Percentiles rank a stretch among this genome's conserved stretches.
These are phyloP conservation scores for Angomonas ambiguus DNA, from an alignment of 208 protist species.

Conservation along the genomic window DNA sequence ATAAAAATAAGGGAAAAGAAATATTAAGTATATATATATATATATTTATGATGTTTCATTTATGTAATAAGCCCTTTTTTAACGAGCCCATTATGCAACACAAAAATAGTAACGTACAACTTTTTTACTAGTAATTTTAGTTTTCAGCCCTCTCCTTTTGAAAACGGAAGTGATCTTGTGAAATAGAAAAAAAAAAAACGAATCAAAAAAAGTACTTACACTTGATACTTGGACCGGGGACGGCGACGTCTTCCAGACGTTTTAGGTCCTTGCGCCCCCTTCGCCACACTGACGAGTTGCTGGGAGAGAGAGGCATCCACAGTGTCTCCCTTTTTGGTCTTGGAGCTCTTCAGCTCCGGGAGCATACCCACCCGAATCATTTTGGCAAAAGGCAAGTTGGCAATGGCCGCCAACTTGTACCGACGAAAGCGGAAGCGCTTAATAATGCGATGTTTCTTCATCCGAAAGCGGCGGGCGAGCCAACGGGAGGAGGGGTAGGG, in stretches of 20 bases:
- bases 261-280: conserved; percentile 32
- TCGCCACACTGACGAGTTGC: conserved; percentile 62
- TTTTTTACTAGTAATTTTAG: neutral
- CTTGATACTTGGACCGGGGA: conserved; percentile 88
- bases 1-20: too few species aligned
- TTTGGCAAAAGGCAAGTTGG: conserved; percentile 86
- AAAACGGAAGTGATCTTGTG: neutral
- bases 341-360: conserved; percentile 87
- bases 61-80: too few species aligned
- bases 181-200: neutral
- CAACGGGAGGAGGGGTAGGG: conserved; percentile 83
- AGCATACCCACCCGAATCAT: conserved; percentile 92
- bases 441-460: conserved; percentile 89
- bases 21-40: too few species aligned
- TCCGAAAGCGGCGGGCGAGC: conserved; percentile 81
- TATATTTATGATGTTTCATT: too few species aligned
- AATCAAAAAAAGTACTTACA: conserved; percentile 29
- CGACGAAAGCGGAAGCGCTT: conserved; percentile 88
- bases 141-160: neutral
- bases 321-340: conserved; percentile 77
- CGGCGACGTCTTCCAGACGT: conserved; percentile 57
- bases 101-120: too few species aligned
- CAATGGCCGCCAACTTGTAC: conserved; percentile 87
- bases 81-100: too few species aligned
- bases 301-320: conserved; percentile 64